phyloP scores from a whole-genome alignment of 768 basidiomycete genomes.

The Russula dissimulans region DNA sequence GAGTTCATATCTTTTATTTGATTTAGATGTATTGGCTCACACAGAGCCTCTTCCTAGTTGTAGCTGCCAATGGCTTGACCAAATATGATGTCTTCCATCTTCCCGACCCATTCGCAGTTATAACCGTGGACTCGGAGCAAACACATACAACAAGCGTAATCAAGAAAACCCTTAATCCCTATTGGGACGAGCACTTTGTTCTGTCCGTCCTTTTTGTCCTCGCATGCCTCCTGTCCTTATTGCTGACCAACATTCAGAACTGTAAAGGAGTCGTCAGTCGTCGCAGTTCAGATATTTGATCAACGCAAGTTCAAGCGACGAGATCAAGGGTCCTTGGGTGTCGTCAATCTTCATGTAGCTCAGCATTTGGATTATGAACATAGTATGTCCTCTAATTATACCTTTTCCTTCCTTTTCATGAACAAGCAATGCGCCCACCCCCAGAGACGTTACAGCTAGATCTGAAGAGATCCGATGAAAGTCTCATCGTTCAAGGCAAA shows the following conservation, averaged over 20 bases:
- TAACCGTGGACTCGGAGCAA: conserved; percentile 96
- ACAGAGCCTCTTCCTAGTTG: conserved; percentile 42
- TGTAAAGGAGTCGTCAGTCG: conserved; percentile 95
- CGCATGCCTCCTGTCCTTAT: conserved; percentile 3
- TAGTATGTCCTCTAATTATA: conserved; percentile 46
- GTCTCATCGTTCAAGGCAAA: conserved; percentile 95
- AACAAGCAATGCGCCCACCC: background rate
- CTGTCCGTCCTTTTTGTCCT: conserved; percentile 49
- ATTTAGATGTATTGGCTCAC: background rate
- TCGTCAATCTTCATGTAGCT: conserved; percentile 88
- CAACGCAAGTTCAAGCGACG: conserved; percentile 98
- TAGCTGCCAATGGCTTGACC: conserved; percentile 88
- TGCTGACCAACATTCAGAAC: conserved; percentile 39
- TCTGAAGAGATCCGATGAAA: conserved; percentile 96
- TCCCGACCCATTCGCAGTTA: conserved; percentile 96
- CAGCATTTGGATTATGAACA: conserved; percentile 87
- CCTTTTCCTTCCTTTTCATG: background rate
- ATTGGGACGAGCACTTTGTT: conserved; percentile 98
- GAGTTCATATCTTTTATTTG: conserved; percentile 16
- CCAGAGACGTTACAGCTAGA: conserved; percentile 91
- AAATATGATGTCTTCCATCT: conserved; percentile 95
- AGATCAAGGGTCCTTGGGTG: conserved; percentile 96
- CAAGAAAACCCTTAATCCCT: conserved; percentile 89
- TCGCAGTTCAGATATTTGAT: conserved; percentile 98
- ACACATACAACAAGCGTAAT: conserved; percentile 96